Evolutionary conservation across 257 asterid species (phyloP), one percentile per base, ranked within the genome.

Genomic region (Plectranthus barbatus): DNA sequence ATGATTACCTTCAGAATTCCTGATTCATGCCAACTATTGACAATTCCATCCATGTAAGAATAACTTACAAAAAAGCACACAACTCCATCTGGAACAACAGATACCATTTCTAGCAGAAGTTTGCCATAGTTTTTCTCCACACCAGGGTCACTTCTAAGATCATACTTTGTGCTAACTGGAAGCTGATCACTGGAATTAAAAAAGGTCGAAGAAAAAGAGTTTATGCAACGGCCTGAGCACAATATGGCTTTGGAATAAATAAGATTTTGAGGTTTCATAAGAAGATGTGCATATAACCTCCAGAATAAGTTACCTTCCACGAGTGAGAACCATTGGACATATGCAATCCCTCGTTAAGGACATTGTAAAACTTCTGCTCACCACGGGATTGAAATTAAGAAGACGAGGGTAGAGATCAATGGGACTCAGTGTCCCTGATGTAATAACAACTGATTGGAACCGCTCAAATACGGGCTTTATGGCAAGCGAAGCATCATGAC

Each of bases 401-500:
- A 93, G 97, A 56, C 96, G 95, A 19, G 99, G 97, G 74, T 93
- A 93, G 52, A 93, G 94, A 84, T 93, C 97, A 79, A 93, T 93
- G 60, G 99, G 99, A 71, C 97, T 93, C 67, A 93, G 86, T 64
- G 97, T 93, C 55, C 99, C 99, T 60, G 99, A 93, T 36, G 99
- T 93, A 60, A 93, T 93, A 62, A 93, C 88, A 69, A 93, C 99
- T 17, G 97, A 93, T 49, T 93, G 97, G 71, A 93, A 90, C 63
- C 99, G 85, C 68, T 93, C 96, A 72, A 93, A 93, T 60, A 93
- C 99, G 4, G 99, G 99, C 86, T 84, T 93, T 76, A 93, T 85
- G 67, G 99, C 99, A 75, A 93, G 94, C 66, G 99, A 93, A 64
- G 99, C 97, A 80, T 93, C 99, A 64, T 93, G 97, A 72, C 99